These are phyloP conservation scores for Crepidotus variabilis DNA, from an alignment of 768 basidiomycete genomes.

Conservation along the genomic window DNA sequence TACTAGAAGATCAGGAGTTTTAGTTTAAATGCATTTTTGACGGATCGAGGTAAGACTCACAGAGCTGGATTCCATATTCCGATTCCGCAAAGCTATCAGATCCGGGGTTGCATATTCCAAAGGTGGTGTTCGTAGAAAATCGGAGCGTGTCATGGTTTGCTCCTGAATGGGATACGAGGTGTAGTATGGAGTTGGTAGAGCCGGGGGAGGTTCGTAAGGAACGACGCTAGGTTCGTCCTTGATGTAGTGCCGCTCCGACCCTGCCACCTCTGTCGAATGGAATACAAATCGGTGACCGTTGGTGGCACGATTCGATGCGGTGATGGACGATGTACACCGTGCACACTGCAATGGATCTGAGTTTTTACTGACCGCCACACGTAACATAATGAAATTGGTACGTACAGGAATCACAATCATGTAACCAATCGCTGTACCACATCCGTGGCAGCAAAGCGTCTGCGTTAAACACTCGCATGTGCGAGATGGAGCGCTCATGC, in stretches of 20 bases:
- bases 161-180: neutral
- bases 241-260: slow-evolving; percentile 62
- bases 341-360: slow-evolving; percentile 39
- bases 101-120: slow-evolving; percentile 33
- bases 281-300: slow-evolving; percentile 89
- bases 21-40: neutral
- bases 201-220: slow-evolving; percentile 30
- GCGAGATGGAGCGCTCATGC: slow-evolving; percentile 32
- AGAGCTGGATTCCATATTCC: neutral
- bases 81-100: slow-evolving; percentile 14
- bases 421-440: slow-evolving; percentile 72
- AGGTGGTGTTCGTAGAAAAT: slow-evolving; percentile 34
- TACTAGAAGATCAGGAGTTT: neutral
- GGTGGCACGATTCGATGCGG: slow-evolving; percentile 63
- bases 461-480: slow-evolving; percentile 88
- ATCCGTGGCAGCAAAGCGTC: slow-evolving; percentile 75
- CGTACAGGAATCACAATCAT: slow-evolving; percentile 71
- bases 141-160: slow-evolving; percentile 17
- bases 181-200: neutral
- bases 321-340: slow-evolving; percentile 71
- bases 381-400: slow-evolving; percentile 1
- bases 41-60: neutral
- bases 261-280: slow-evolving; percentile 65
- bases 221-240: slow-evolving; percentile 61
- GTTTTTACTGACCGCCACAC: neutral